Conservation (phyloP, 768 basidiomycete species). For the Symmetrospora coprosmae region DNA sequence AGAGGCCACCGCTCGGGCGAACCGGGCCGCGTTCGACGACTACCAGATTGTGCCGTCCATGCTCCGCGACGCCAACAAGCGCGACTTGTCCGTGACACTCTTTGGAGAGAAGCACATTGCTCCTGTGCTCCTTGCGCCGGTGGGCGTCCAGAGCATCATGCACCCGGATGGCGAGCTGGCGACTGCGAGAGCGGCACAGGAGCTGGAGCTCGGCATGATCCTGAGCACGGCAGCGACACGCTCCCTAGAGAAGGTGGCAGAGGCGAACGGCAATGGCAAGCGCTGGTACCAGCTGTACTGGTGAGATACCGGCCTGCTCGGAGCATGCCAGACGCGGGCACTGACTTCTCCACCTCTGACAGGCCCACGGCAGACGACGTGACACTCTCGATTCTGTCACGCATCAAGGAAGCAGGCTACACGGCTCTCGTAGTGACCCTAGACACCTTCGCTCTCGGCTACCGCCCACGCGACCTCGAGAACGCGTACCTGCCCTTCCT, state of each 20-base stretch:
- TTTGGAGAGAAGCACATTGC: slow-evolving; percentile 17
- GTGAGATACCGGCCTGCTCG: neutral
- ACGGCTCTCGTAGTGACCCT: slow-evolving; percentile 33
- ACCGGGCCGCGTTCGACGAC: slow-evolving; percentile 8
- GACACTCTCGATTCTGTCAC: slow-evolving; percentile 40
- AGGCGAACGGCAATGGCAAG: slow-evolving; percentile 13
- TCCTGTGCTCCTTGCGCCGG: slow-evolving; percentile 9
- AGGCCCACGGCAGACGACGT: slow-evolving; percentile 9
- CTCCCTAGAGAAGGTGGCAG: slow-evolving; percentile 16
- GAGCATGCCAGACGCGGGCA: too few relatives aligned
- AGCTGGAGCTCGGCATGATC: slow-evolving; percentile 12
- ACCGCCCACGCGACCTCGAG: slow-evolving; percentile 20
- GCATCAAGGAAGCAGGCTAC: slow-evolving; percentile 44
- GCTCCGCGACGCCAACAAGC: slow-evolving; percentile 5
- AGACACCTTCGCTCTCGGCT: slow-evolving; percentile 25
- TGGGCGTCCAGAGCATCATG: slow-evolving; percentile 20
- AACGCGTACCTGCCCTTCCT: slow-evolving; percentile 18
- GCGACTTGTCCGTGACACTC: neutral
- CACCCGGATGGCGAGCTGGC: slow-evolving; percentile 19
- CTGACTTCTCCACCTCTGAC: neutral
- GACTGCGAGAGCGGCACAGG: slow-evolving; percentile 6
- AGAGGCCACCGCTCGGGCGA: slow-evolving; percentile 6
- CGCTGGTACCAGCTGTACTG: slow-evolving; percentile 23
- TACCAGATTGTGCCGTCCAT: slow-evolving; percentile 11
- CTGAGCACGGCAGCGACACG: slow-evolving; percentile 17